A percentile compares a stretch with the other conserved stretches of the same genome.
Conservation (phyloP, 2,329 filamentous ascomycete genomes). For the Colletotrichum somersetense region DNA sequence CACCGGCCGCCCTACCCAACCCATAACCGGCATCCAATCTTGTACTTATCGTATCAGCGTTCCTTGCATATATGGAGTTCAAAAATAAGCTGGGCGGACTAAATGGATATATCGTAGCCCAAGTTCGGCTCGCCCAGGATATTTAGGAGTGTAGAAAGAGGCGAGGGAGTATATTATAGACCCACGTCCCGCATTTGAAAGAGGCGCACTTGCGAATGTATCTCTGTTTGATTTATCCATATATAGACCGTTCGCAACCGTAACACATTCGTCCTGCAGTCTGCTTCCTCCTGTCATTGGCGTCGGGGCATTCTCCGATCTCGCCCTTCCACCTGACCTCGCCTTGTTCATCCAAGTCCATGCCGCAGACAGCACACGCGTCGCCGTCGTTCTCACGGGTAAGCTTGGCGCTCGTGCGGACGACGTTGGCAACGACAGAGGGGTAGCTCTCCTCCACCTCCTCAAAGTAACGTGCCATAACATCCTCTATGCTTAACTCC, state of each 20-base stretch:
- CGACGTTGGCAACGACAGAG: conserved; percentile 94
- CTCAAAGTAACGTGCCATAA: conserved; percentile 90
- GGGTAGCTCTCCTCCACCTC: conserved; percentile 89
- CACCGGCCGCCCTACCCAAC: conserved; percentile 52
- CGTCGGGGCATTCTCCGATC: conserved; percentile 60
- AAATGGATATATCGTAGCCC: conserved; percentile 18
- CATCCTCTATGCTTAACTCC: conserved; percentile 88
- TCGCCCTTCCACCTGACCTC: conserved; percentile 74
- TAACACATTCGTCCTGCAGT: conserved; percentile 70
- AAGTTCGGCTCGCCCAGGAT: conserved; percentile 13
- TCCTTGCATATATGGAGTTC: conserved; percentile 40
- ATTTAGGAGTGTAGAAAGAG: background rate
- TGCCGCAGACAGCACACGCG: conserved; percentile 77
- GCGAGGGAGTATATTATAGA: conserved; percentile 13
- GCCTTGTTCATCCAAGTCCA: conserved; percentile 72
- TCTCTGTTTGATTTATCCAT: conserved; percentile 55
- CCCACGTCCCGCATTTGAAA: background rate
- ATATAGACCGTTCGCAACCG: conserved; percentile 77
- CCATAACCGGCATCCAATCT: conserved; percentile 42
- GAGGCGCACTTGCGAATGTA: background rate
- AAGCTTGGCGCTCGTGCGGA: conserved; percentile 89
- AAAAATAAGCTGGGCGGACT: conserved; percentile 30
- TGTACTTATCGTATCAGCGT: conserved; percentile 37
- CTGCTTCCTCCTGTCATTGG: conserved; percentile 45
- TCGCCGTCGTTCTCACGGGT: conserved; percentile 58